These are phyloP conservation scores for Boletus vinaceobasis DNA, from an alignment of 768 basidiomycete genomes.

Conservation along the genomic window DNA sequence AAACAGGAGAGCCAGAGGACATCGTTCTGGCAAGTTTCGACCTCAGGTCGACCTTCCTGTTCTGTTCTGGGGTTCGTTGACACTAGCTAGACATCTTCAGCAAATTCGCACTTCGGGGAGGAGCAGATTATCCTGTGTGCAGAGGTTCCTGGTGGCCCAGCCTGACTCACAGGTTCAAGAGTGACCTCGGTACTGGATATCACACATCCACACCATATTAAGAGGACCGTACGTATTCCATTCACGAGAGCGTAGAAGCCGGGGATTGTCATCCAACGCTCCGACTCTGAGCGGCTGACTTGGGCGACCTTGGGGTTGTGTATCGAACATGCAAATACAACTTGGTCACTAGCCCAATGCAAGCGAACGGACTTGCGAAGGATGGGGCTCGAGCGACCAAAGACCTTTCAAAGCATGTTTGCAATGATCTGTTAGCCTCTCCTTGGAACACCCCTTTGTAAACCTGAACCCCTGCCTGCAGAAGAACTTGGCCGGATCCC, in stretches of 20 bases:
- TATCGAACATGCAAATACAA: background rate
- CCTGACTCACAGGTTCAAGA: background rate
- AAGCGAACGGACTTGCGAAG: background rate
- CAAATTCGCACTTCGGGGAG: background rate
- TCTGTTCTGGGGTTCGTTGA: background rate
- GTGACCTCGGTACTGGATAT: background rate
- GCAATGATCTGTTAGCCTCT: constrained; percentile 17
- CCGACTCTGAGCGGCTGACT: background rate
- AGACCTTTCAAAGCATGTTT: background rate
- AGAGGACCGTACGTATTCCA: constrained; percentile 4
- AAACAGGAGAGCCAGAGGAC: background rate
- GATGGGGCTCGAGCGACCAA: background rate
- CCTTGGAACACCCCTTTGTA: constrained; percentile 24
- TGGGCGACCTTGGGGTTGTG: background rate
- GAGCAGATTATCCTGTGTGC: background rate
- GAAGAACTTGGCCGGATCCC: constrained; percentile 25
- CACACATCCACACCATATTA: constrained; percentile 3
- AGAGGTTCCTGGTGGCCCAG: no score
- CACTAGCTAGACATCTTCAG: background rate
- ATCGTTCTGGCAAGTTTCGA: background rate
- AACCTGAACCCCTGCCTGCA: constrained; percentile 23
- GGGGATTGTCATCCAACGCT: background rate
- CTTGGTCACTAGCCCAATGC: background rate
- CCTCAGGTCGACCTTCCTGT: background rate
- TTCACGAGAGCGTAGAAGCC: background rate